Conservation (phyloP, 225 moss, liverwort and hornwort genomes). For the Anthoceros angustus region DNA sequence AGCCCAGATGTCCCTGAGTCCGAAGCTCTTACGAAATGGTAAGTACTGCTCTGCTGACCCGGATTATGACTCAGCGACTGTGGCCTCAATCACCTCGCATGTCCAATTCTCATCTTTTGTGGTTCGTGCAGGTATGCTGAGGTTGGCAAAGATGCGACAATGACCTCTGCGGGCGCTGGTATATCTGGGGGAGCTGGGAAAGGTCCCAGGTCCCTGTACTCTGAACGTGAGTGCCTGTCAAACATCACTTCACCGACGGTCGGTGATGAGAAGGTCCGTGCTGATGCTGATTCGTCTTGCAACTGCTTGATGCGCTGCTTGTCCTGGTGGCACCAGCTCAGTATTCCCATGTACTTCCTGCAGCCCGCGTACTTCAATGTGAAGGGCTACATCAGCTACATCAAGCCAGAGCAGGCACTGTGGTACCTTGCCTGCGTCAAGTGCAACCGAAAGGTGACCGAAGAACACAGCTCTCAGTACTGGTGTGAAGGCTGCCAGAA, state of each 20-base stretch:
- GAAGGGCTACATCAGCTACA: constrained; percentile 68
- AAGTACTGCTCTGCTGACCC: constrained; percentile 1
- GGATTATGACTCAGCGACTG: background rate
- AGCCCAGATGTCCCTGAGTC: constrained; percentile 46
- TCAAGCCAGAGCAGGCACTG: constrained; percentile 98
- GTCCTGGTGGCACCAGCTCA: background rate
- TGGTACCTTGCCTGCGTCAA: constrained; percentile 82
- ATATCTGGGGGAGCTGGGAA: constrained; percentile 35
- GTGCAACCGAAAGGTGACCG: constrained; percentile 56
- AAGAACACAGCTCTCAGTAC: constrained; percentile 33
- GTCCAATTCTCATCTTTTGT: background rate
- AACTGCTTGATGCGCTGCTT: background rate
- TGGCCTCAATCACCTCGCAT: background rate
- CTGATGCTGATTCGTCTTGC: background rate
- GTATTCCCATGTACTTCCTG: background rate
- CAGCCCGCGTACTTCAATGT: constrained; percentile 71
- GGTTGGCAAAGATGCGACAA: constrained; percentile 26
- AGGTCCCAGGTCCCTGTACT: constrained; percentile 17
- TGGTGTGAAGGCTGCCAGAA: constrained; percentile 94
- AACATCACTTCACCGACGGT: constrained; percentile 37
- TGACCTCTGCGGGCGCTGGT: constrained; percentile 59
- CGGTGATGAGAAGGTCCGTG: constrained; percentile 39
- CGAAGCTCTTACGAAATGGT: constrained; percentile 44
- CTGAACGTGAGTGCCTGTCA: constrained; percentile 42
- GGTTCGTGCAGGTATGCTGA: constrained; percentile 37